These are phyloP conservation scores for Cytidiella melzeri DNA, from an alignment of 768 basidiomycete species.

Conservation along the genomic window DNA sequence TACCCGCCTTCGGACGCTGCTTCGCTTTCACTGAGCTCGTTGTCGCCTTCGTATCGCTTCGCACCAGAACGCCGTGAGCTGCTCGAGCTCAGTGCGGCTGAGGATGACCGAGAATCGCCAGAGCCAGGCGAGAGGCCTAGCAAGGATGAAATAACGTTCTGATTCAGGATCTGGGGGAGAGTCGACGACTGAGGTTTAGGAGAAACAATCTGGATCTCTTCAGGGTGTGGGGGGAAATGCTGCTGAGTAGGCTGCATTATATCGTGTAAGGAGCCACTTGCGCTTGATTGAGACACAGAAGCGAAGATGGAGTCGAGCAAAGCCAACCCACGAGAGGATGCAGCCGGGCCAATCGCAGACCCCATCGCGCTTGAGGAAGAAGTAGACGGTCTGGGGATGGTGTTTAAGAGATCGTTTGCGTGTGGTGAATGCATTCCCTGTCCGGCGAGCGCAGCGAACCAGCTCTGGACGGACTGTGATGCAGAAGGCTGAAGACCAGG, in stretches of 20 bases:
- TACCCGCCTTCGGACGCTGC: conserved; percentile 16
- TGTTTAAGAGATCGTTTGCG: not conserved
- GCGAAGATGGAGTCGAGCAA: conserved; percentile 71
- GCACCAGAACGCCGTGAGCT: conserved; percentile 18
- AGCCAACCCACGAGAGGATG: conserved; percentile 43
- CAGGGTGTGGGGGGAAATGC: conserved; percentile 16
- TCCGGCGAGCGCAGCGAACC: conserved; percentile 9
- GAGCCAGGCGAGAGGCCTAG: conserved; percentile 42
- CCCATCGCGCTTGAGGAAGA: conserved; percentile 16
- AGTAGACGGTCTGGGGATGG: too few species aligned
- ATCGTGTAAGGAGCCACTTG: not conserved
- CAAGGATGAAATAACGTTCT: conserved; percentile 62
- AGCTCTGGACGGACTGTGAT: conserved; percentile 10
- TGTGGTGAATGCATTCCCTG: not conserved
- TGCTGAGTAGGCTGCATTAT: conserved; percentile 7
- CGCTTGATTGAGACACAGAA: conserved; percentile 38
- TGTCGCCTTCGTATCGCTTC: conserved; percentile 30
- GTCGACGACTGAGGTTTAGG: conserved; percentile 48
- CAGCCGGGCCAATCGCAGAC: not conserved
- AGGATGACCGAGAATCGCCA: conserved; percentile 24
- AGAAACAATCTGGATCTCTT: conserved; percentile 41
- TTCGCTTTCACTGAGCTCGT: conserved; percentile 28
- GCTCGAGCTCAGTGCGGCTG: conserved; percentile 25
- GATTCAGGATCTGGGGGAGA: conserved; percentile 61
- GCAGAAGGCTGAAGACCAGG: conserved; percentile 10